These are phyloP conservation scores for Gypsophila paniculata DNA, from an alignment of 179 eudicot genomes.

Conservation along the genomic window DNA sequence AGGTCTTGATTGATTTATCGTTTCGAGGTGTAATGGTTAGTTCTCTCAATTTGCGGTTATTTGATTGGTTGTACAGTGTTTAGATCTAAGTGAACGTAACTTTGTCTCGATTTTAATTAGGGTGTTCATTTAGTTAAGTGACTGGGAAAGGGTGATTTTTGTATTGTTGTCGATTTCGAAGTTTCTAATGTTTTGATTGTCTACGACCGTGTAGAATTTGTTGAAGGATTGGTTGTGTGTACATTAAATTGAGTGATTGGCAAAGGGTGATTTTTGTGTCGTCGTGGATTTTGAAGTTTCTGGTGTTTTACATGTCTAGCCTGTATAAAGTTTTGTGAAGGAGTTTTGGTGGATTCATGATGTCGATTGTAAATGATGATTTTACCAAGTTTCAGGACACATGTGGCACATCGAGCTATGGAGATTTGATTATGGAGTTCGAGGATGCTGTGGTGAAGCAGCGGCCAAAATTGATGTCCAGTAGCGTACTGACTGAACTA, in stretches of 20 bases:
- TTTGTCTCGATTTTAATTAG: not conserved
- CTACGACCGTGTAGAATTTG: not conserved
- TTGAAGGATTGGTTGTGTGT: not conserved
- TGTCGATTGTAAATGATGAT: constrained; percentile 5
- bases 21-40: not conserved
- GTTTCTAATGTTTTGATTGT: not conserved
- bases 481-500: constrained; percentile 45
- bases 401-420: constrained; percentile 41
- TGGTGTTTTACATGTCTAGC: not conserved
- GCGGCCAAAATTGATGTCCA: constrained; percentile 61
- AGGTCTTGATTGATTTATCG: not conserved
- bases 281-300: not conserved
- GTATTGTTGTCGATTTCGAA: not conserved
- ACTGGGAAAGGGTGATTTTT: not conserved
- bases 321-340: not conserved
- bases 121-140: not conserved
- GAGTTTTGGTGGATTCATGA: not conserved
- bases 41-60: not conserved
- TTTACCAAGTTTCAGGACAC: constrained; percentile 39
- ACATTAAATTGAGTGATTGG: not conserved
- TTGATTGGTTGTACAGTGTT: not conserved
- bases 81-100: not conserved
- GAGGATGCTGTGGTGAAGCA: constrained; percentile 77
- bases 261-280: not conserved
- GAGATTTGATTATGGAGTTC: constrained; percentile 70